These are phyloP conservation scores for Alternaria conjuncta DNA, from an alignment of 2,329 filamentous ascomycete genomes.

Conservation along the genomic window DNA sequence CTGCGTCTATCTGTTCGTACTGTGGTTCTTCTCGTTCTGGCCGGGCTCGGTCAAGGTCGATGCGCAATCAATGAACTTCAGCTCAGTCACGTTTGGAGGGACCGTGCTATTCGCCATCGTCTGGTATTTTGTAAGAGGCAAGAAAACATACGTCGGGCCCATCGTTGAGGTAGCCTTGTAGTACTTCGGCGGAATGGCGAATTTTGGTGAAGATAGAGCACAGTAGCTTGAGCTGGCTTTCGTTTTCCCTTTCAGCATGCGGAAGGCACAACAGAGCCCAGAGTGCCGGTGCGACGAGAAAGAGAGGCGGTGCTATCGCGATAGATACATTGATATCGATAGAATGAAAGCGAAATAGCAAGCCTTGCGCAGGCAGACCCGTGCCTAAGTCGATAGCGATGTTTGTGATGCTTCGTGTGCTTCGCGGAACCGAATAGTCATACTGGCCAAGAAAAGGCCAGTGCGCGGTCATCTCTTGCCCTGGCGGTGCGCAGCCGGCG, in stretches of 20 bases:
- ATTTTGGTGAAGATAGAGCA: too few relatives aligned
- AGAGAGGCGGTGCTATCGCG: not conserved
- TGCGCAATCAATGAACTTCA: constrained; percentile 26
- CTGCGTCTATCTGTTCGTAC: constrained; percentile 15
- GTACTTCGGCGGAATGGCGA: not conserved
- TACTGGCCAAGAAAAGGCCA: too few relatives aligned
- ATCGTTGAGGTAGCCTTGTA: constrained; percentile 16
- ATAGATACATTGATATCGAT: not conserved
- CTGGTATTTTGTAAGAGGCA: constrained; percentile 16
- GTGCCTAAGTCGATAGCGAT: too few relatives aligned
- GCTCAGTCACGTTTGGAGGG: constrained; percentile 20
- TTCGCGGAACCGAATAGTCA: too few relatives aligned
- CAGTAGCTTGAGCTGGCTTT: not conserved
- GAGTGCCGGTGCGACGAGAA: not conserved
- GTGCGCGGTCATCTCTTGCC: too few relatives aligned
- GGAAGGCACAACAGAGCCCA: not conserved
- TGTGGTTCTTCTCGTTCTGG: constrained; percentile 26
- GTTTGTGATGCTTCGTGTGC: too few relatives aligned
- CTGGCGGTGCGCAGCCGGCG: too few relatives aligned
- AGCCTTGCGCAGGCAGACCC: too few relatives aligned
- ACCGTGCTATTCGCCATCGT: constrained; percentile 11
- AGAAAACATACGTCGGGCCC: constrained; percentile 25
- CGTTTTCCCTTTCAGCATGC: not conserved
- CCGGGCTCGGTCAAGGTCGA: constrained; percentile 5
- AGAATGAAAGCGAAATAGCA: not conserved